phyloP scores from a whole-genome alignment of 23 red algal species.

The Cyanidioschyzon merolae region DNA sequence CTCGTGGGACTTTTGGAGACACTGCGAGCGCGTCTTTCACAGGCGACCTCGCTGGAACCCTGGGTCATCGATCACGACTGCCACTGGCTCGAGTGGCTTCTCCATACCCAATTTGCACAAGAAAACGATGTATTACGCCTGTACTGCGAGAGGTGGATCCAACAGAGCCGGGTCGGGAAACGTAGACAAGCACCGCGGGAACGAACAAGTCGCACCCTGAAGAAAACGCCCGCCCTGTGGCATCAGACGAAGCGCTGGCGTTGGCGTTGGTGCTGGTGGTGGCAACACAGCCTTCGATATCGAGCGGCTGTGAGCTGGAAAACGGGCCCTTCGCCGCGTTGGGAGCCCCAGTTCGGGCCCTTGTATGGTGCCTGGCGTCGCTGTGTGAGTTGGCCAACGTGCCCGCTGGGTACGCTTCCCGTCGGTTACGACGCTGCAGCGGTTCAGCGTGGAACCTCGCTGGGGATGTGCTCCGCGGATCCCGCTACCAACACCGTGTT shows the following conservation, averaged over 20 bases:
- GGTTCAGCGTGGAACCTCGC: background rate
- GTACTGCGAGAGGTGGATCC: background rate
- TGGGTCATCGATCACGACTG: background rate
- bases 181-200: background rate
- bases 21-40: background rate
- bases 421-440: background rate
- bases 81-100: background rate
- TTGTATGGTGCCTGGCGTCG: background rate
- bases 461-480: background rate
- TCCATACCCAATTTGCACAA: background rate
- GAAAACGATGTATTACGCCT: background rate
- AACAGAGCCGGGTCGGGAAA: background rate
- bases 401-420: background rate
- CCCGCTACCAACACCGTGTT: background rate
- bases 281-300: background rate
- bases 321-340: background rate
- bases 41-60: background rate
- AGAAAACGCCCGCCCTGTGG: too few species aligned
- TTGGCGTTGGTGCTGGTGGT: too few species aligned
- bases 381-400: background rate
- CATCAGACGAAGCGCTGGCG: too few species aligned
- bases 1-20: background rate
- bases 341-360: background rate
- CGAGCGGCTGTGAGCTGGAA: background rate
- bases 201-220: too few species aligned